These are phyloP conservation scores for Penstemon eatonii DNA, from an alignment of 257 asterid genomes.

Conservation along the genomic window DNA sequence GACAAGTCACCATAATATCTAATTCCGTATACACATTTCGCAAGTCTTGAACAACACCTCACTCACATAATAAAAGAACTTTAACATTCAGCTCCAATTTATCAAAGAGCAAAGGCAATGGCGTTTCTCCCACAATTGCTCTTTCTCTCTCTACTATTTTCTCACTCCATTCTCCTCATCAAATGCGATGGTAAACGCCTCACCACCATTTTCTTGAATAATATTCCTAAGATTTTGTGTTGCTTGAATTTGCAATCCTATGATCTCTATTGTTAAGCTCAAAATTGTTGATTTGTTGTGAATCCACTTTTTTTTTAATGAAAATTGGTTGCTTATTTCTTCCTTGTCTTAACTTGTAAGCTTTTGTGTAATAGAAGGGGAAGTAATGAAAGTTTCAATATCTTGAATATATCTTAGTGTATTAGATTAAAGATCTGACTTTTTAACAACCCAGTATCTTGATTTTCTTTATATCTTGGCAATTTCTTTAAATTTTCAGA, in stretches of 20 bases:
- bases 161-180: slow-evolving; percentile 46
- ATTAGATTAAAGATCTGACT: slow-evolving; percentile 35
- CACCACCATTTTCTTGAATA: neutral
- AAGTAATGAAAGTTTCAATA: neutral
- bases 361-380: neutral
- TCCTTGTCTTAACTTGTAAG: neutral
- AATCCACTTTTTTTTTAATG: neutral
- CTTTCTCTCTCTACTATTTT: slow-evolving; percentile 53
- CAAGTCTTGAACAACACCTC: too few relatives aligned
- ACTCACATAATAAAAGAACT: neutral
- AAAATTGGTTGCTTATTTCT: slow-evolving; percentile 1
- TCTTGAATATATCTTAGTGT: neutral
- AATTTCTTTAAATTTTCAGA: neutral
- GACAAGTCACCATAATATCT: neutral
- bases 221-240: slow-evolving; percentile 10
- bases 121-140: slow-evolving; percentile 46
- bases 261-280: neutral
- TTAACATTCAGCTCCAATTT: slow-evolving; percentile 1
- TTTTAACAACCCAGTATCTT: neutral
- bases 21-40: too few relatives aligned
- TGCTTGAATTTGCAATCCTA: slow-evolving; percentile 24
- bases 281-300: neutral
- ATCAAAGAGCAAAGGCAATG: slow-evolving; percentile 38
- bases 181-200: slow-evolving; percentile 57
- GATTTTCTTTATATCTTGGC: neutral